A percentile compares a stretch with the other conserved stretches of the same genome.
phyloP scores from a whole-genome alignment of 2,329 filamentous ascomycete species.

The Curvularia sp. region DNA sequence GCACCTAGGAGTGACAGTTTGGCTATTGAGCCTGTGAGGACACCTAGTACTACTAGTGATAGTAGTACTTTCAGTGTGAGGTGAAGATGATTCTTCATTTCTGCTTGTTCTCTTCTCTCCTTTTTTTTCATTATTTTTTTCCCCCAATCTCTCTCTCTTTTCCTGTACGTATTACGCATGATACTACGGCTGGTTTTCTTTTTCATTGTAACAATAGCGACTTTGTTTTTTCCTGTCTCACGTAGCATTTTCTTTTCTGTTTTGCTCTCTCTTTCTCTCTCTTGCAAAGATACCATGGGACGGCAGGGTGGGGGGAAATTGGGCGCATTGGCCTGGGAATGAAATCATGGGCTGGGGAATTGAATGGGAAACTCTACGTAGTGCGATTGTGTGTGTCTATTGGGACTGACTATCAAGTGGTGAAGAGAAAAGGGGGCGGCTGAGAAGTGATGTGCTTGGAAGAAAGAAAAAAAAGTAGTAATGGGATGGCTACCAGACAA shows the following conservation, averaged over 20 bases:
- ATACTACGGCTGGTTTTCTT: slow-evolving; percentile 1
- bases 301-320: too few relatives aligned
- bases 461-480: too few relatives aligned
- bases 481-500: too few relatives aligned
- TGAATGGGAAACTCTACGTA: too few relatives aligned
- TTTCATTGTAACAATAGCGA: background rate
- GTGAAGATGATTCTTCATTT: background rate
- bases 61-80: slow-evolving; percentile 11
- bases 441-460: too few relatives aligned
- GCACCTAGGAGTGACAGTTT: slow-evolving; percentile 25
- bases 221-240: background rate
- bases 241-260: background rate
- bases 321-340: too few relatives aligned
- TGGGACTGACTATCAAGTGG: too few relatives aligned
- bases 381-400: too few relatives aligned
- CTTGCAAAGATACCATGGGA: background rate
- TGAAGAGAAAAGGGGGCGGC: too few relatives aligned
- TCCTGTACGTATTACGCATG: background rate
- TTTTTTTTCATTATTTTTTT: background rate
- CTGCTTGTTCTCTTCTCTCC: background rate
- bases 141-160: background rate
- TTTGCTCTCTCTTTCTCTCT: background rate
- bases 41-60: slow-evolving; percentile 17
- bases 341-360: background rate
- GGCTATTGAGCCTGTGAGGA: slow-evolving; percentile 24